These are phyloP conservation scores for Gracilaria vermiculophylla DNA, from an alignment of 23 red algal species.

Conservation along the genomic window DNA sequence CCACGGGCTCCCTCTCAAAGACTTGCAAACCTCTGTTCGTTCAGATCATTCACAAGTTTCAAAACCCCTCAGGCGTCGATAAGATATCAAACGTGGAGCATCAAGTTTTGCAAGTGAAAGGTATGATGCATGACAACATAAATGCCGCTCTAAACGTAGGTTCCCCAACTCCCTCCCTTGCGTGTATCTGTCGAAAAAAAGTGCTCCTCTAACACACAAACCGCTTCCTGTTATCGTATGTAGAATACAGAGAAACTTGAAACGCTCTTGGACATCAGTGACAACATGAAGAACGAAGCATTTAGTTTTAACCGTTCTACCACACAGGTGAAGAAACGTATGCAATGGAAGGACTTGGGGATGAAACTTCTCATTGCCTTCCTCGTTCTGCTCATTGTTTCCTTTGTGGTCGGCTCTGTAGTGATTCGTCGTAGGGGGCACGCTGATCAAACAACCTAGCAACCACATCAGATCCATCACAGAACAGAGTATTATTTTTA, in stretches of 20 bases:
- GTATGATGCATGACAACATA: slow-evolving; percentile 81
- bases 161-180: not conserved
- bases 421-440: slow-evolving; percentile 4
- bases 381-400: slow-evolving; percentile 39
- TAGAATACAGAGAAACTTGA: slow-evolving; percentile 82
- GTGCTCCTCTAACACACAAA: too few species aligned
- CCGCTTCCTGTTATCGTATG: too few species aligned
- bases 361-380: slow-evolving; percentile 75
- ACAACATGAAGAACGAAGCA: slow-evolving; percentile 81
- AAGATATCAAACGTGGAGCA: slow-evolving; percentile 60
- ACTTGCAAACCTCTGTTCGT: slow-evolving; percentile 22
- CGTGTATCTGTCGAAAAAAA: not conserved
- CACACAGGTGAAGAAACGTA: slow-evolving; percentile 60
- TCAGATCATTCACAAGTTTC: slow-evolving; percentile 29
- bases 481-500: too few species aligned
- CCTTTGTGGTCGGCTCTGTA: slow-evolving; percentile 44
- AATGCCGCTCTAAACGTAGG: slow-evolving; percentile 49
- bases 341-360: slow-evolving; percentile 74
- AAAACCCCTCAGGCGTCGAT: slow-evolving; percentile 32
- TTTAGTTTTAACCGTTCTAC: slow-evolving; percentile 66
- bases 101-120: slow-evolving; percentile 88
- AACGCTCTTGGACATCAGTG: slow-evolving; percentile 73
- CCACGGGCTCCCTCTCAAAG: slow-evolving; percentile 30
- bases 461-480: too few species aligned
- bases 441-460: too few species aligned